Evolutionary conservation across 495 filamentous ascomycete genomes (phyloP).

Genomic region (Penicillium maclennaniae): DNA sequence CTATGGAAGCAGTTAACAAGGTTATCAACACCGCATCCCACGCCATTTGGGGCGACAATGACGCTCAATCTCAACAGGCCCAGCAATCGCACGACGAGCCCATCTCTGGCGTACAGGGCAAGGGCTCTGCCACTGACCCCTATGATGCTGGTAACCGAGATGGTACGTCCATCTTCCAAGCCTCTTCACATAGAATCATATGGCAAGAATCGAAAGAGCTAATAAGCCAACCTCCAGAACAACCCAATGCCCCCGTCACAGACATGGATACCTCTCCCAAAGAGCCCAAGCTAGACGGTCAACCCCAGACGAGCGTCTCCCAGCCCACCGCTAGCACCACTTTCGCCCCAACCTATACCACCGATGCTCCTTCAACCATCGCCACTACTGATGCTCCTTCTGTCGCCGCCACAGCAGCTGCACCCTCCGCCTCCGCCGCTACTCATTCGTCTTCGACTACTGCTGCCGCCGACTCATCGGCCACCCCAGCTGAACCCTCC

Average conservation of each 20-base stretch:
- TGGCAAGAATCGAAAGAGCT: neutral
- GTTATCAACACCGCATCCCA: conserved; percentile 33
- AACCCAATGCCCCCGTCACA: conserved; percentile 28
- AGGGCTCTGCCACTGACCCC: conserved; percentile 34
- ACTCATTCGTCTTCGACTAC: no score
- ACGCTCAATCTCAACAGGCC: conserved; percentile 7
- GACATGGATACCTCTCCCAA: conserved; percentile 25
- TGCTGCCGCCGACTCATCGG: no score
- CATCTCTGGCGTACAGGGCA: conserved; percentile 39
- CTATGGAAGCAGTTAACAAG: conserved; percentile 39
- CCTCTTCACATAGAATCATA: no score
- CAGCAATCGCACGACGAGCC: conserved; percentile 32
- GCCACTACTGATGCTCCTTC: neutral
- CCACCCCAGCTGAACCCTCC: no score
- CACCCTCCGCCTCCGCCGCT: no score
- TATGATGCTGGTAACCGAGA: conserved; percentile 45
- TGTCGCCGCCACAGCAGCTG: no score
- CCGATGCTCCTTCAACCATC: neutral
- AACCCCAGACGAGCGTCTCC: conserved; percentile 7
- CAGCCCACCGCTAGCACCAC: neutral
- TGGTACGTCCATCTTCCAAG: conserved; percentile 24
- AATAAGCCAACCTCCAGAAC: conserved; percentile 19
- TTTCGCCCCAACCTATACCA: neutral
- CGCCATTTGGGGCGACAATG: conserved; percentile 32
- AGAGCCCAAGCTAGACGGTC: conserved; percentile 10